A percentile compares a stretch with the other conserved stretches of the same genome.
phyloP scores from a whole-genome alignment of 441 rosid species.

The Geranium incanum region DNA sequence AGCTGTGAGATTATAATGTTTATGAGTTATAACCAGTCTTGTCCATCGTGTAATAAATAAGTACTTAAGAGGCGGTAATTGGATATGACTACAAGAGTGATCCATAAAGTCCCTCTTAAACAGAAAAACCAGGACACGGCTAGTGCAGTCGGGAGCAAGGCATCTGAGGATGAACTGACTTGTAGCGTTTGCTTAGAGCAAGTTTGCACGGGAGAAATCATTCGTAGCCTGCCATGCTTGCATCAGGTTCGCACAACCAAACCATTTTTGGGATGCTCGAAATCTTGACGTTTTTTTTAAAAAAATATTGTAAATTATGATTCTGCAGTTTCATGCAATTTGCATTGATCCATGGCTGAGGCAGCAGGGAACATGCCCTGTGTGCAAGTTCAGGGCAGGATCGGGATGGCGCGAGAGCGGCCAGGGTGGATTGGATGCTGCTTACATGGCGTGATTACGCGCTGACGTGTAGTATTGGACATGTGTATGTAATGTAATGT shows the following conservation, averaged over 20 bases:
- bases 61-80: no score
- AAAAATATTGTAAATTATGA: no score
- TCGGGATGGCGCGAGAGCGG: conserved; percentile 55
- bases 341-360: conserved; percentile 87
- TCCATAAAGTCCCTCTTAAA: conserved; percentile 18
- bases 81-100: no score
- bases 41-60: no score
- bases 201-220: conserved; percentile 56
- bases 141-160: conserved; percentile 33
- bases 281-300: no score
- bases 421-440: conserved; percentile 37
- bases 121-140: conserved; percentile 56
- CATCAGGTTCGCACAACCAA: conserved; percentile 72
- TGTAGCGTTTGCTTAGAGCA: conserved; percentile 89
- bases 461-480: background rate
- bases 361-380: conserved; percentile 91
- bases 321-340: conserved; percentile 68
- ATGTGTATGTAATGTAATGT: background rate
- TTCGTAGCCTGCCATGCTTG: conserved; percentile 75
- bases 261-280: no score
- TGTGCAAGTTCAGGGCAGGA: conserved; percentile 71
- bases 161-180: conserved; percentile 61
- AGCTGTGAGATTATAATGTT: no score
- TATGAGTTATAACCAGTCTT: no score
- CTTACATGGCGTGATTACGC: conserved; percentile 45